Base-by-base conservation (phyloP, 2,329 filamentous ascomycete genomes). In the Didymella keratinophila region DNA sequence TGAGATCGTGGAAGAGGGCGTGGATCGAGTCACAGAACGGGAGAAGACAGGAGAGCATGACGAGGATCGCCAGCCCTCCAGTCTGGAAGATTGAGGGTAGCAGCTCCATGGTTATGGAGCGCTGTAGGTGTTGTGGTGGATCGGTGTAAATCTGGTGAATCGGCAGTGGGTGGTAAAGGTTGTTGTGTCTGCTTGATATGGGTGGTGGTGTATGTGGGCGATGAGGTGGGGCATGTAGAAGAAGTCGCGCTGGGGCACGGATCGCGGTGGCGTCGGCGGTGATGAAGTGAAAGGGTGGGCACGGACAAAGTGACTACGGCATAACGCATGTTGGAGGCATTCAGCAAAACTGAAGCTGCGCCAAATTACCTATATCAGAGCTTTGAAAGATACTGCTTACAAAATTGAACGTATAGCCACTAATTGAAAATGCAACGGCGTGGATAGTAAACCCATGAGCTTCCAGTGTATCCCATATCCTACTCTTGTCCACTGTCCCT, bases 401-500 rank as follows among this genome's bases (percentile, higher is more conserved):
- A 12, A 20, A 8, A 20, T 20, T 9, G 18, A 20, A 20, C 2
- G 36, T 37, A 6, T 37, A 39, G 7, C 18, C n/a, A 36, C 10
- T 39, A 11, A 11, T 16, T 5, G 18, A 8, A 39, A 16, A 11
- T 11, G 18, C n/a, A 20, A 39, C n/a, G 16, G n/a, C 9, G 9
- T 6, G 5, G 18, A 20, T 10, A 9, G 36, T 39, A n/a, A 20
- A 5, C 8, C n/a, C 18, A 18, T n/a, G 16, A 11, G n/a, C 9
- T 20, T 11, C 36, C 18, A 10, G 9, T 11, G 36, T 39, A 20
- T 39, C 36, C 3, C 20, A 4, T 10, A 23, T 23, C 18, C 12
- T 23, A 41, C 20, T 23, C 37, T 12, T 41, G 37, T 23, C 37
- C 51, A 21, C 62, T 63, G 28, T 66, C 60, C 32, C 46, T 54